Conservation (phyloP, 179 eudicot genomes). For the Spergularia azorica region DNA sequence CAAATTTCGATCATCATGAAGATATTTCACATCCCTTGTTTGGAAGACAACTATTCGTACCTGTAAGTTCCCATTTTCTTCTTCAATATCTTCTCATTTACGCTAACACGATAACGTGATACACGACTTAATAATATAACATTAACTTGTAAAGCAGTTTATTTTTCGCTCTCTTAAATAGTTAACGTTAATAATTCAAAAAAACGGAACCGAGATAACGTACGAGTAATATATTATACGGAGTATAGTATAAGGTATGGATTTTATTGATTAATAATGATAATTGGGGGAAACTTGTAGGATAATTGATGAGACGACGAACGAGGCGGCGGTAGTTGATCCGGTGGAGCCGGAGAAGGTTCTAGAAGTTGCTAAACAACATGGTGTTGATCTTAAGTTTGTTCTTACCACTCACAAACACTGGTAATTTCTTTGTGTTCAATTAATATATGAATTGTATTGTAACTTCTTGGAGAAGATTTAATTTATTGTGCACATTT, state of each 20-base stretch:
- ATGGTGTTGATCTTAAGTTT: slow-evolving; percentile 55
- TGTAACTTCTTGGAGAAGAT: no score
- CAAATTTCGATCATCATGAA: slow-evolving; percentile 39
- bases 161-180: no score
- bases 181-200: no score
- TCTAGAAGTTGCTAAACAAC: slow-evolving; percentile 58
- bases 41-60: slow-evolving; percentile 88
- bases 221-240: no score
- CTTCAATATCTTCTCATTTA: neutral
- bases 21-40: slow-evolving; percentile 77
- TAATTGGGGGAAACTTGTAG: slow-evolving; percentile 34
- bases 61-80: slow-evolving; percentile 36
- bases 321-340: slow-evolving; percentile 82
- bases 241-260: no score
- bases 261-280: no score
- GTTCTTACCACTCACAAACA: slow-evolving; percentile 97
- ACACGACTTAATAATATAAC: neutral
- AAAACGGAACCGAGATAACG: no score
- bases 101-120: no score
- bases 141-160: neutral
- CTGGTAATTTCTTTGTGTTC: slow-evolving; percentile 42
- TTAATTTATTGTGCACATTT: no score
- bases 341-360: slow-evolving; percentile 97
- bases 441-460: no score
- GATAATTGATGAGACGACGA: slow-evolving; percentile 72